Evolutionary conservation across 345 rosid genomes (phyloP), one percentile per base, ranked within the genome.

Genomic region (Chamaenerion angustifolium): DNA sequence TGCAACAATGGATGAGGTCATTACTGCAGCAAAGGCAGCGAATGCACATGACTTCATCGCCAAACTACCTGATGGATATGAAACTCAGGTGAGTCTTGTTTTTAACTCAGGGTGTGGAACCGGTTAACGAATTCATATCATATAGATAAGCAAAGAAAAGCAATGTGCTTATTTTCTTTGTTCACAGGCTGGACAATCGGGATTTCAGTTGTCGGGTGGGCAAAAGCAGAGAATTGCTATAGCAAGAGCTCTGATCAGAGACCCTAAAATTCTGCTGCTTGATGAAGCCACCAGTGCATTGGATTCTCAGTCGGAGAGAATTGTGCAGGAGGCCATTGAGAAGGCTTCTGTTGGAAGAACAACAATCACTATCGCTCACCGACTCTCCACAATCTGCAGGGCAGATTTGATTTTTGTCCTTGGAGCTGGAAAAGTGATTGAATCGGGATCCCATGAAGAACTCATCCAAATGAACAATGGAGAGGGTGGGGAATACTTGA

Each of bases 231-330:
- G 89, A 61, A 74, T 82, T 14, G 85, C 89, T 49, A 78, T 82
- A 43, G 82, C 89, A 9, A 68, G 85, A 52, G 85, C 89, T 44
- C 56, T 76, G 12, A 76, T 78, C 46, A 70, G 89, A 52, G 64
- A 78, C 47, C 89, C 85, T 1, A 81, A 72, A 54, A 81, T 81
- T 56, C 54, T 81, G 62, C 64, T 81, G 42, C 80, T 81, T 1
- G 85, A 78, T 54, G 89, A 81, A 56, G 85, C 89, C 57, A 78
- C 89, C 1, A 78, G 89, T 68, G 89, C 85, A 25, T 55, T 78
- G 44, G 89, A 81, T 58, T 64, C 69, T 46, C 82, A 81, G n/a
- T 75, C 89, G 37, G 85, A 81, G 53, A 74, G 73, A 49, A 16
- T 68, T 49, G 85, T 81, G 43, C 89, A 74, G 57, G 82, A 66